Conservation (phyloP, 164 flowering plant genomes). For the Brasenia schreberi region DNA sequence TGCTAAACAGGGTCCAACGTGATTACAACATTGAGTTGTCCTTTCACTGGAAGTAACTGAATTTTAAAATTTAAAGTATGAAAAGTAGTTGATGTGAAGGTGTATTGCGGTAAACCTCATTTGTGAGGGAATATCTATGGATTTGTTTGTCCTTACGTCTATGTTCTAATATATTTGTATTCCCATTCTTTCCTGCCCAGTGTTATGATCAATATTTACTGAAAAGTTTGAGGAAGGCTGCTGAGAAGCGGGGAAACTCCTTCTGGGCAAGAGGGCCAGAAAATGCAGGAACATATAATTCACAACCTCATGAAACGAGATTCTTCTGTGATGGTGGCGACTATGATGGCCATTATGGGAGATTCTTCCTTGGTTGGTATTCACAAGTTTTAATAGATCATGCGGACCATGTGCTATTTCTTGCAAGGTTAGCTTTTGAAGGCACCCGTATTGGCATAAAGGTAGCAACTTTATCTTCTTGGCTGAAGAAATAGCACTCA, state of each 20-base stretch:
- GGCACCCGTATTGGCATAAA: constrained; percentile 66
- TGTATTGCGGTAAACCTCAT: too few species aligned
- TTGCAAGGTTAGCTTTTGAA: constrained; percentile 82
- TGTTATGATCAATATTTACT: constrained; percentile 80
- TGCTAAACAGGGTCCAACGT: too few species aligned
- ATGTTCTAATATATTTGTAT: too few species aligned
- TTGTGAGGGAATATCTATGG: too few species aligned
- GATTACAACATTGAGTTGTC: too few species aligned
- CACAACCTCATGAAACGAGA: constrained; percentile 73
- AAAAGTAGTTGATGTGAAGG: too few species aligned
- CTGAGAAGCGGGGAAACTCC: constrained; percentile 75
- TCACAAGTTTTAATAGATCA: constrained; percentile 68
- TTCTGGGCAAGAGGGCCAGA: constrained; percentile 87
- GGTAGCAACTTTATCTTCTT: constrained; percentile 19
- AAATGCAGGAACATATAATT: constrained; percentile 80
- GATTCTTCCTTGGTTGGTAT: constrained; percentile 90
- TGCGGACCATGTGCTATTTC: constrained; percentile 60
- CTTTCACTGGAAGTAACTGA: too few species aligned
- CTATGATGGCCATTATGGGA: constrained; percentile 81
- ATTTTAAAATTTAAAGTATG: too few species aligned
- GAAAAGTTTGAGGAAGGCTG: constrained; percentile 64
- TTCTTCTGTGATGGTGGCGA: constrained; percentile 97
- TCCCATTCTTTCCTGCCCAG: constrained; percentile 19
- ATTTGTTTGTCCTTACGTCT: too few species aligned
- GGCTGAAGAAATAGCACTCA: neutral